Evolutionary conservation across 2,329 filamentous ascomycete species (phyloP), one percentile per base, ranked within the genome.

Genomic region (Penicillium sp.): DNA sequence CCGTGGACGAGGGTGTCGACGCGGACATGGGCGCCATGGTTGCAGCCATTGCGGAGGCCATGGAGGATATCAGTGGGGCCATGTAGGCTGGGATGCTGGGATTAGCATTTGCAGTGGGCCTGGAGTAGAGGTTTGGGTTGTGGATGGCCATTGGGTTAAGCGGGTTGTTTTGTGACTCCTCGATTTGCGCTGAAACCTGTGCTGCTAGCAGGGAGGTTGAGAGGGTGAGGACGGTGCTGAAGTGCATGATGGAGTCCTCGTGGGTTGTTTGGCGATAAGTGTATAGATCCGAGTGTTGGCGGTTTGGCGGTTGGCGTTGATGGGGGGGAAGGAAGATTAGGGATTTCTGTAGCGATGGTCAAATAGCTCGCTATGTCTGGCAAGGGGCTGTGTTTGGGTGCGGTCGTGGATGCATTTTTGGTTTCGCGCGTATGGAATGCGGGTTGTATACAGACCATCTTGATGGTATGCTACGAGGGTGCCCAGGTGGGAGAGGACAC

Each of bases 161-260:
- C 3, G 38, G 38, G 38, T 40, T n/a, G 12, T 23, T 23, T 33
- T 20, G 27, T 18, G 15, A 18, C 15, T 18, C 15, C 27, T 23
- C 20, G 20, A 23, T 23, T 23, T 46, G 42, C n/a, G 52, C 52
- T 15, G 39, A 31, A 43, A 18, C 31, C 8, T 49, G 53, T 38
- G 35, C 37, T 12, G 53, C 57, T 10, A 63, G 44, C 12, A 55
- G 44, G 35, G 54, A 51, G 46, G 54, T 42, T 25, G 52, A 32
- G 13, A 61, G 45, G 29, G 53, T 33, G 40, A 59, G 40, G 18
- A 57, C 20, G 8, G 50, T 32, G 18, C 54, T 41, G 41, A 62
- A 23, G 13, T 54, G 52, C 61, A 63, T 63, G 12, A 37, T 53
- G 37, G 13, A 7, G 25, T 15, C 38, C 8, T 37, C 15, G 33